Evolutionary conservation across 2,329 filamentous ascomycete species (phyloP).

Genomic region (Pseudocercospora musae): DNA sequence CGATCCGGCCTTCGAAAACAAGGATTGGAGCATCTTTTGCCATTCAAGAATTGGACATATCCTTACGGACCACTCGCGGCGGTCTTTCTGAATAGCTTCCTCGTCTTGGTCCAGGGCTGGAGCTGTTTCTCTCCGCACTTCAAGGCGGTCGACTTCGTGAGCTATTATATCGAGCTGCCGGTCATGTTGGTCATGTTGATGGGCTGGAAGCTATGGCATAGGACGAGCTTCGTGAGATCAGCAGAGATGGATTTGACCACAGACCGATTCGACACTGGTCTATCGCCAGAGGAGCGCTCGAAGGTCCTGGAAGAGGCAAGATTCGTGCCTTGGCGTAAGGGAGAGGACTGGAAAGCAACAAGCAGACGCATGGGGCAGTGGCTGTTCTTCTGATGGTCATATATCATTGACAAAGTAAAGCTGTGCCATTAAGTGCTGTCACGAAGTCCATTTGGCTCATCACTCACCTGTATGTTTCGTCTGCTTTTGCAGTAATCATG

Average conservation of each 20-base stretch:
- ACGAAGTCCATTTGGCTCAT: too few species aligned
- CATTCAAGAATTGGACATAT: slow-evolving; percentile 66
- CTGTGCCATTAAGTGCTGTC: neutral
- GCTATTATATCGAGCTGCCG: slow-evolving; percentile 58
- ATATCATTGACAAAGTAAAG: neutral
- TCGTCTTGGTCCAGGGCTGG: slow-evolving; percentile 64
- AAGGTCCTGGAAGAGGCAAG: slow-evolving; percentile 16
- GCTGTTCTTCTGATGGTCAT: slow-evolving; percentile 17
- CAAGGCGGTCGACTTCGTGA: slow-evolving; percentile 59
- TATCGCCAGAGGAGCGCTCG: slow-evolving; percentile 19
- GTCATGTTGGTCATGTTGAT: slow-evolving; percentile 57
- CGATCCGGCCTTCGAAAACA: slow-evolving; percentile 56
- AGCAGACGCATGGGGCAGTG: slow-evolving; percentile 15
- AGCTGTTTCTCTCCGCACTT: slow-evolving; percentile 60
- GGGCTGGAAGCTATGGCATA: slow-evolving; percentile 53
- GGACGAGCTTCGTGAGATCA: slow-evolving; percentile 45
- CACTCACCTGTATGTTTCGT: too few species aligned
- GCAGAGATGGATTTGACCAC: slow-evolving; percentile 49
- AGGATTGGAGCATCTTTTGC: slow-evolving; percentile 59
- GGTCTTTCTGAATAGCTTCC: slow-evolving; percentile 56
- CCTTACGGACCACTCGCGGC: slow-evolving; percentile 58
- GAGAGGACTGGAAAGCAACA: slow-evolving; percentile 15
- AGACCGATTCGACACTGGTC: slow-evolving; percentile 21
- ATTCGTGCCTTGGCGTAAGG: slow-evolving; percentile 13
- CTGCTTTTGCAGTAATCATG: too few species aligned